Evolutionary conservation across 2,329 filamentous ascomycete species (phyloP), one percentile per base, ranked within the genome.

Genomic region (Sporothrix schenckii): DNA sequence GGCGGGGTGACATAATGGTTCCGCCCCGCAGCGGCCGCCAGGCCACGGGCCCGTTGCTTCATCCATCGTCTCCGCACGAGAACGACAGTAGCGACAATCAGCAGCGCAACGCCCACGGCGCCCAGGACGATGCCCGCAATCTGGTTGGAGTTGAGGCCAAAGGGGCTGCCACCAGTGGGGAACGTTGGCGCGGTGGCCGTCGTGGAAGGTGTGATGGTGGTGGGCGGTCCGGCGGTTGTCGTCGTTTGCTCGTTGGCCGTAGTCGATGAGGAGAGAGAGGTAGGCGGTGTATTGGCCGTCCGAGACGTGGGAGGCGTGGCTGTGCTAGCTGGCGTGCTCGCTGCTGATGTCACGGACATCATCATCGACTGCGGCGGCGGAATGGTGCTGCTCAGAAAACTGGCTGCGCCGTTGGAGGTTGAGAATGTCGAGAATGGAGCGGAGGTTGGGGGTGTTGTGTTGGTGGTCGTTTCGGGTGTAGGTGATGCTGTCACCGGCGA

Each of bases 21-120:
- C 14, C 30, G 54, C 19, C 41, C 21, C 13, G 52, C 21, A 6
- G 39, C 53, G 3, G 49, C 27, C 4, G 54, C 41, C 54, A 49
- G 10, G 7, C 27, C 67, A 1, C 24, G 47, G 3, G 67, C 30
- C 6, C 19, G 16, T 78, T 86, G 1, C 84, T 82, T 79, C 80
- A 83, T 9, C 78, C 70, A 44, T 1, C 73, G 68, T 14, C 75
- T 73, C 4, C 76, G 74, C 34, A 78, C 30, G 10, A 77, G 67
- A 66, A 75, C 73, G 34, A 65, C 73, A 11, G 72, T 27, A 9
- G 76, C 61, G 3, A 76, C 50, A n/a, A 77, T 66, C 34, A 78
- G 52, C 19, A 77, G 24, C n/a, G 77, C 24, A 53, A 74, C 72
- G 10, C 75, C 68, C 34, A 77, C 69, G 14, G 73, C 68, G 54